A percentile compares a stretch with the other conserved stretches of the same genome.
Evolutionary conservation across 805 yeast genomes (phyloP).

Genomic region (Saccharomycopsis olivae): DNA sequence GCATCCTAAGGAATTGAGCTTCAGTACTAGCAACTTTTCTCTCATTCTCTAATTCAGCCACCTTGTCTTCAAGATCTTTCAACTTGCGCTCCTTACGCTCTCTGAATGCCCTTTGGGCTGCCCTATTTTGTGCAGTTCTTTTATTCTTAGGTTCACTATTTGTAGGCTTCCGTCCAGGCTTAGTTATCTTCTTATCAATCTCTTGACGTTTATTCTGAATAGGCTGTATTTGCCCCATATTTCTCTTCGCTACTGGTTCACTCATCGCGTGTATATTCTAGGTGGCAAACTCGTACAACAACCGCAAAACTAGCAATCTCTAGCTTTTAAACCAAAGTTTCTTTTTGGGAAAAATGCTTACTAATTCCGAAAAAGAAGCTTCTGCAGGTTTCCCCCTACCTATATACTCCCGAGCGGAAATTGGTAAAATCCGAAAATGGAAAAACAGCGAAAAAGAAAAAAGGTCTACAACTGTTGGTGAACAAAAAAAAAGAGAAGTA

Average conservation of each 20-base stretch:
- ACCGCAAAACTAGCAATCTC: too few relatives aligned
- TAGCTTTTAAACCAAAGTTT: too few relatives aligned
- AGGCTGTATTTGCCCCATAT: constrained; percentile 16
- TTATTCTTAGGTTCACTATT: constrained; percentile 72
- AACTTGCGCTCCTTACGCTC: constrained; percentile 86
- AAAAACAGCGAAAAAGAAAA: too few relatives aligned
- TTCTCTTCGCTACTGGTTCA: constrained; percentile 9
- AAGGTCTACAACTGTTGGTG: too few relatives aligned
- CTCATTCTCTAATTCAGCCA: constrained; percentile 58
- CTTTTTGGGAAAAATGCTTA: too few relatives aligned
- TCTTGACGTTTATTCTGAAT: constrained; percentile 17
- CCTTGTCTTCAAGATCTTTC: constrained; percentile 76
- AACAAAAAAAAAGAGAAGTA: too few relatives aligned
- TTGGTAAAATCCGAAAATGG: too few relatives aligned
- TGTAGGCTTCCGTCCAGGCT: constrained; percentile 77
- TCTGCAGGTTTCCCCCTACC: too few relatives aligned
- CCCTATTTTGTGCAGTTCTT: constrained; percentile 93
- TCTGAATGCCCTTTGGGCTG: constrained; percentile 96
- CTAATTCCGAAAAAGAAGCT: too few relatives aligned
- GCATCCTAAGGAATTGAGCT: constrained; percentile 61
- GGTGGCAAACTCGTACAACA: too few relatives aligned
- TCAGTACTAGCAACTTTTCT: constrained; percentile 61
- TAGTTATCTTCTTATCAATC: constrained; percentile 25
- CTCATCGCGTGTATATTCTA: constrained; percentile 1
- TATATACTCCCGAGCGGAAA: too few relatives aligned